These are phyloP conservation scores for Plantago major DNA, from an alignment of 257 asterid species.

Conservation along the genomic window DNA sequence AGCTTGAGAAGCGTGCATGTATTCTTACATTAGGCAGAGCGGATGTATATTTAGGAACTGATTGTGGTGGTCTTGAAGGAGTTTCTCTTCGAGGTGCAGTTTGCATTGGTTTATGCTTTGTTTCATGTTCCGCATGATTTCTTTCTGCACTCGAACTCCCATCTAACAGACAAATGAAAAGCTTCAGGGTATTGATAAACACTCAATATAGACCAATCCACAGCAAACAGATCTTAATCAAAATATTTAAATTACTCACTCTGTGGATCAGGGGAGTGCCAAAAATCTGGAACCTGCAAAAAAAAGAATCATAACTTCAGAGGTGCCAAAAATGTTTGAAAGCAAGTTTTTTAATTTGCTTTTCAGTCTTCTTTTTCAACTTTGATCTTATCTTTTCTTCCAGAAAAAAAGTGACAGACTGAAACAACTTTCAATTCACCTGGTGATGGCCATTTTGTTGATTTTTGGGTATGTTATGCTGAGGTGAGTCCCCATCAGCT, in stretches of 20 bases:
- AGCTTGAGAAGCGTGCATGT: background rate
- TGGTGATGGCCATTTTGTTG: conserved; percentile 80
- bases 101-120: conserved; percentile 55
- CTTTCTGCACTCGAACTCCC: conserved; percentile 76
- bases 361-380: background rate
- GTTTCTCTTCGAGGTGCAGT: conserved; percentile 51
- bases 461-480: conserved; percentile 52
- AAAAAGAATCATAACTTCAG: conserved; percentile 22
- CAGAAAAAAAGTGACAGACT: conserved; percentile 18
- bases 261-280: conserved; percentile 75
- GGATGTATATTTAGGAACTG: conserved; percentile 58
- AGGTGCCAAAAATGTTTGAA: conserved; percentile 16
- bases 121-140: conserved; percentile 51
- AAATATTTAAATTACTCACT: conserved; percentile 42
- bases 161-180: conserved; percentile 33
- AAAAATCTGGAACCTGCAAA: conserved; percentile 68
- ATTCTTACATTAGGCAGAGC: conserved; percentile 60
- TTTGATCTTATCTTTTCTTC: conserved; percentile 1
- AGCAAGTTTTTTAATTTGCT: conserved; percentile 1
- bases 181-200: background rate
- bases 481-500: conserved; percentile 98
- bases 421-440: conserved; percentile 49
- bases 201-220: conserved; percentile 8
- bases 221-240: conserved; percentile 1
- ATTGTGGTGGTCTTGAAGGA: conserved; percentile 62